These are phyloP conservation scores for Heterobasidion occidentale DNA, from an alignment of 1,284 basidiomycete species.

Conservation along the genomic window DNA sequence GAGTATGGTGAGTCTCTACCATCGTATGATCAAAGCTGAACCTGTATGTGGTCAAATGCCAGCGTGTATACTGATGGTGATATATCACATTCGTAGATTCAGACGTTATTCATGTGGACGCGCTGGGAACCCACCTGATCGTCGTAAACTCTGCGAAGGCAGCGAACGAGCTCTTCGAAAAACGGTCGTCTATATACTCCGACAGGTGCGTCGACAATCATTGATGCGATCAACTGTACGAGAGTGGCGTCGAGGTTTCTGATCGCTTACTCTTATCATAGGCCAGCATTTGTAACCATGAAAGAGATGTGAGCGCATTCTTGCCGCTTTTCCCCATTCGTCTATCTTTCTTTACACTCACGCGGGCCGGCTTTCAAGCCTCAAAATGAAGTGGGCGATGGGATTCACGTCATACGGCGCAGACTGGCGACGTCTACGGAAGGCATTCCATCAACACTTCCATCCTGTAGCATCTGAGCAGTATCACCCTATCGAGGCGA, in stretches of 20 bases:
- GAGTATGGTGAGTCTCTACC: conserved; percentile 8
- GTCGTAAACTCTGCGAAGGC: conserved; percentile 19
- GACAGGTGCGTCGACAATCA: conserved; percentile 9
- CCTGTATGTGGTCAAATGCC: not conserved
- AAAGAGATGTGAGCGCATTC: conserved; percentile 4
- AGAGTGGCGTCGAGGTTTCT: not conserved
- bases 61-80: not conserved
- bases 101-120: conserved; percentile 7
- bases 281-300: conserved; percentile 7
- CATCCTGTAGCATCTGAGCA: conserved; percentile 8
- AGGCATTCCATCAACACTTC: conserved; percentile 17
- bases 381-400: conserved; percentile 10
- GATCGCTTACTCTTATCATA: not conserved
- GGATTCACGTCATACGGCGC: conserved; percentile 16
- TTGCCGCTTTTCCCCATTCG: too few species aligned
- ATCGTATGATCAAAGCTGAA: not conserved
- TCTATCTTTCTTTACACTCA: not conserved
- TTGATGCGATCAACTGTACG: not conserved
- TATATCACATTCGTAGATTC: conserved; percentile 2
- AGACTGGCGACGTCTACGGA: conserved; percentile 15
- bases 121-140: conserved; percentile 10
- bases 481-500: conserved; percentile 14
- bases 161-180: conserved; percentile 29
- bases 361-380: conserved; percentile 1
- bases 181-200: conserved; percentile 14